Evolutionary conservation across 179 eudicot species (phyloP).

Genomic region (Spinacia oleracea): DNA sequence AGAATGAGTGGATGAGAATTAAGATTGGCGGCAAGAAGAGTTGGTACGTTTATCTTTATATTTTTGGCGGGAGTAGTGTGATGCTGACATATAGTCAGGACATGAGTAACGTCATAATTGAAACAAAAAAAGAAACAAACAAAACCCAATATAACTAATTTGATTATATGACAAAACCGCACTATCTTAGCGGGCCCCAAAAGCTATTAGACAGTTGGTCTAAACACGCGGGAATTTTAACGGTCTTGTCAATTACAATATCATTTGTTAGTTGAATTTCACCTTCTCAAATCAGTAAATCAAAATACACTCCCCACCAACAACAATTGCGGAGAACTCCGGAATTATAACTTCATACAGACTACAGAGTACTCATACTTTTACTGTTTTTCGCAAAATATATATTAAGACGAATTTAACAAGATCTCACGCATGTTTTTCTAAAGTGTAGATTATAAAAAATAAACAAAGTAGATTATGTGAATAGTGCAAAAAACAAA

Average conservation of each 20-base stretch:
- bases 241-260: constrained; percentile 8
- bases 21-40: background rate
- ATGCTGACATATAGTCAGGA: constrained; percentile 10
- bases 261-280: constrained; percentile 20
- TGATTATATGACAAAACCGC: constrained; percentile 11
- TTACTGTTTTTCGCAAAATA: too few relatives aligned
- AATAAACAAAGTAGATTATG: too few relatives aligned
- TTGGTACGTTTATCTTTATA: background rate
- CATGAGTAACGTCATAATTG: constrained; percentile 22
- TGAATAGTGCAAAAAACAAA: too few relatives aligned
- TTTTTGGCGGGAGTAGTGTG: constrained; percentile 22
- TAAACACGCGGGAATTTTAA: constrained; percentile 31
- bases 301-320: background rate
- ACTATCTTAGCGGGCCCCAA: constrained; percentile 22
- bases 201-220: constrained; percentile 30
- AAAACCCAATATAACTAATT: background rate
- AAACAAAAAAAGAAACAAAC: background rate
- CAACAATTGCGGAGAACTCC: too few relatives aligned
- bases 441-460: too few relatives aligned
- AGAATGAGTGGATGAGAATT: background rate
- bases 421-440: too few relatives aligned
- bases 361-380: too few relatives aligned
- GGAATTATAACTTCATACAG: too few relatives aligned
- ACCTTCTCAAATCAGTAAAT: background rate
- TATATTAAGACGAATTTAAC: too few relatives aligned